These are phyloP conservation scores for Colletotrichum lupini DNA, from an alignment of 2,329 filamentous ascomycete genomes.

Conservation along the genomic window DNA sequence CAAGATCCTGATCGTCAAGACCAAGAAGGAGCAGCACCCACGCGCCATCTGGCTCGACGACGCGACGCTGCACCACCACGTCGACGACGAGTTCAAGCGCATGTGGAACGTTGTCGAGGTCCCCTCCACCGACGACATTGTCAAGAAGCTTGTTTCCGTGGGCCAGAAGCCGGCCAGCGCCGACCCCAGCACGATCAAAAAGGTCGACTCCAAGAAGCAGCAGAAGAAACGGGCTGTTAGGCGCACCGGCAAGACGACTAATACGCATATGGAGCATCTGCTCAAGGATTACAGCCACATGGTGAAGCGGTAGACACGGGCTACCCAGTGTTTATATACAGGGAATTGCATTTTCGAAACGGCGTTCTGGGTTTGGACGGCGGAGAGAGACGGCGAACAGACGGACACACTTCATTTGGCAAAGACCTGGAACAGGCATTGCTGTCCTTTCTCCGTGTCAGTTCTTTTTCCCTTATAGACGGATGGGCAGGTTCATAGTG, in stretches of 20 bases:
- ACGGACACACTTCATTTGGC: background rate
- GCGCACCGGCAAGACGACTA: slow-evolving; percentile 83
- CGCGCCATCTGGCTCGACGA: slow-evolving; percentile 92
- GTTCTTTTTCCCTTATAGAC: background rate
- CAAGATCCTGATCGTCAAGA: slow-evolving; percentile 85
- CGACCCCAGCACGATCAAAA: slow-evolving; percentile 70
- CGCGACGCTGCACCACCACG: slow-evolving; percentile 76
- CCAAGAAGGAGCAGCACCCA: slow-evolving; percentile 91
- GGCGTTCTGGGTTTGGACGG: slow-evolving; percentile 13
- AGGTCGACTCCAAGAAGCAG: slow-evolving; percentile 72
- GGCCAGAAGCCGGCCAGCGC: slow-evolving; percentile 88
- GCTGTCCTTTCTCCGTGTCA: background rate
- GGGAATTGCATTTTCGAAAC: slow-evolving; percentile 16
- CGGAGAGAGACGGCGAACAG: background rate
- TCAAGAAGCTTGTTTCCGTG: slow-evolving; percentile 79
- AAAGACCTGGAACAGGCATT: background rate
- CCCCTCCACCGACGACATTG: slow-evolving; percentile 80
- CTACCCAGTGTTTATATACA: background rate
- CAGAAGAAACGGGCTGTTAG: slow-evolving; percentile 76
- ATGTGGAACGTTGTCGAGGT: slow-evolving; percentile 87
- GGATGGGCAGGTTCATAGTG: background rate
- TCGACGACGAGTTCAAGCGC: slow-evolving; percentile 84
- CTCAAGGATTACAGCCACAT: slow-evolving; percentile 76
- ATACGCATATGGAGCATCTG: slow-evolving; percentile 86
- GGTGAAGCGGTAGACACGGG: slow-evolving; percentile 48